These are phyloP conservation scores for Cerioporus squamosus DNA, from an alignment of 1,284 basidiomycete genomes.

Conservation along the genomic window DNA sequence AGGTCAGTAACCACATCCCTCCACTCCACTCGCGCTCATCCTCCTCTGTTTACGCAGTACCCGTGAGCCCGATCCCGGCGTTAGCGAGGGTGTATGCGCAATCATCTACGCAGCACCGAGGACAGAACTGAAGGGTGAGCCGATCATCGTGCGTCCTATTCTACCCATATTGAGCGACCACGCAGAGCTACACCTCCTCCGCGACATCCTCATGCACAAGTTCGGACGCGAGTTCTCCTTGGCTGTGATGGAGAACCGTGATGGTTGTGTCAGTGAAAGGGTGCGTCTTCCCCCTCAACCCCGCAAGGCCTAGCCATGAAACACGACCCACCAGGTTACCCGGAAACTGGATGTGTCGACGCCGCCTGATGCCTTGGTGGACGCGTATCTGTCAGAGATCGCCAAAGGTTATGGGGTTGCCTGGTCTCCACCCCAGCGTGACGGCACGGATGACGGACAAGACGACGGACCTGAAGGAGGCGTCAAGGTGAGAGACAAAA, in stretches of 20 bases:
- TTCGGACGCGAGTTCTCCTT: conserved; percentile 85
- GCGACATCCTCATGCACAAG: conserved; percentile 95
- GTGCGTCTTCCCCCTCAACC: conserved; percentile 46
- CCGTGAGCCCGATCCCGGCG: conserved; percentile 82
- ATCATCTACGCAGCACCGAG: conserved; percentile 91
- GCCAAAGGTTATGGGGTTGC: conserved; percentile 85
- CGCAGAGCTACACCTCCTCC: conserved; percentile 85
- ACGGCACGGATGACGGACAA: conserved; percentile 33
- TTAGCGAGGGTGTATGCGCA: conserved; percentile 76
- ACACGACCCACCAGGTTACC: conserved; percentile 52
- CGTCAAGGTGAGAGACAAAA: conserved; percentile 38
- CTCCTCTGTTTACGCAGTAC: conserved; percentile 46
- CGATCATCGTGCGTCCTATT: neutral
- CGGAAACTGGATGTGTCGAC: conserved; percentile 74
- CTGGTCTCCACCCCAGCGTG: conserved; percentile 54
- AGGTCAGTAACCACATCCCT: conserved; percentile 51
- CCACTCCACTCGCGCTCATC: conserved; percentile 1
- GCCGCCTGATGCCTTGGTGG: conserved; percentile 77
- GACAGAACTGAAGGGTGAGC: conserved; percentile 85
- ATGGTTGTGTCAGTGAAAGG: conserved; percentile 79
- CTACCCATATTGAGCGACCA: conserved; percentile 1
- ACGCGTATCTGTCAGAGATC: conserved; percentile 88
- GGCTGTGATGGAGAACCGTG: conserved; percentile 82
- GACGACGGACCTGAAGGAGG: conserved; percentile 36
- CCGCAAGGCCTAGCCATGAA: too few relatives aligned